Percentiles rank a stretch among this genome's conserved stretches.
These are phyloP conservation scores for Penicillium crystallinum DNA, from an alignment of 495 filamentous ascomycete genomes.

Conservation along the genomic window DNA sequence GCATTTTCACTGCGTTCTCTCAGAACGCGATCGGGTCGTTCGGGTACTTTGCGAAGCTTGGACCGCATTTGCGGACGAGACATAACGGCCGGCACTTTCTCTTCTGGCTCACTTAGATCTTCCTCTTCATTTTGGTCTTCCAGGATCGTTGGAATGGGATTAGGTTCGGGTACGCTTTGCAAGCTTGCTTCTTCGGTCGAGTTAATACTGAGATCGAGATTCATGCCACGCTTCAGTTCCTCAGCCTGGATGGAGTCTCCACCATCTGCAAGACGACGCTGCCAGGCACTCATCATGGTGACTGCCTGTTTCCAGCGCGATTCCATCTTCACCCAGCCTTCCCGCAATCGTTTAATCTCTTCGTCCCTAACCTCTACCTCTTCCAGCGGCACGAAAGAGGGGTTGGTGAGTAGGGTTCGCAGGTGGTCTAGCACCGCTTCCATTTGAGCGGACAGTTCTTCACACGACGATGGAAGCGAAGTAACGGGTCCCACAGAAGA, in stretches of 20 bases:
- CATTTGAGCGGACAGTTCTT: conserved; percentile 67
- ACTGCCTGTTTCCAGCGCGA: conserved; percentile 83
- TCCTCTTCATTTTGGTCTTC: conserved; percentile 52
- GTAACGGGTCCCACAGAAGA: conserved; percentile 31
- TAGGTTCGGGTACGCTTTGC: conserved; percentile 32
- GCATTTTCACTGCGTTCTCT: conserved; percentile 42
- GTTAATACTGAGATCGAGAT: conserved; percentile 56
- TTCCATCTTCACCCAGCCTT: conserved; percentile 90
- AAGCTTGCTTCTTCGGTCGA: conserved; percentile 39
- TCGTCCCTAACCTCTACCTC: conserved; percentile 87
- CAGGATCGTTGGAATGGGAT: conserved; percentile 46
- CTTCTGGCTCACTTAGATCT: conserved; percentile 25
- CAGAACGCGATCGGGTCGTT: conserved; percentile 32
- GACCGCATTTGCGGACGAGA: conserved; percentile 10
- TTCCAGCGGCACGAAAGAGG: conserved; percentile 94
- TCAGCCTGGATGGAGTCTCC: conserved; percentile 79
- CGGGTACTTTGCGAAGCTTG: conserved; percentile 22
- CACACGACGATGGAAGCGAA: conserved; percentile 55
- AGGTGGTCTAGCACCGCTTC: conserved; percentile 72
- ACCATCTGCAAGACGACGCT: conserved; percentile 70
- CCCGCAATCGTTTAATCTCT: conserved; percentile 73
- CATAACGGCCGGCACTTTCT: conserved; percentile 25
- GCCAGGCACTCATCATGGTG: conserved; percentile 88
- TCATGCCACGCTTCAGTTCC: conserved; percentile 72
- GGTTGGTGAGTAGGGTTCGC: conserved; percentile 79